Percentiles rank a stretch among this genome's conserved stretches.
Evolutionary conservation across 345 rosid species (phyloP).

Genomic region (Pugionium dolabratum): DNA sequence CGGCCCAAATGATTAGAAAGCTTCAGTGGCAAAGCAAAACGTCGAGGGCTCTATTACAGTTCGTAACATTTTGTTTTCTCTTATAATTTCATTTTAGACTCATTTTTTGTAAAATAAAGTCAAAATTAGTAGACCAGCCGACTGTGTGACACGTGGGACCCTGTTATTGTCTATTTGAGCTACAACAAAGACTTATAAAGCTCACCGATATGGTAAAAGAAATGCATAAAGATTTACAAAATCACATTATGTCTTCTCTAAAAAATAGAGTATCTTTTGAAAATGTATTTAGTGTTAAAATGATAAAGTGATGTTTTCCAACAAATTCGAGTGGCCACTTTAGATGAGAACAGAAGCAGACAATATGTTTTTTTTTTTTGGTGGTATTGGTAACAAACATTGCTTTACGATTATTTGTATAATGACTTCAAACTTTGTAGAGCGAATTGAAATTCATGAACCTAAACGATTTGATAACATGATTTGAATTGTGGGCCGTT

Average conservation of each 20-base stretch:
- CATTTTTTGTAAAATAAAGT: no score
- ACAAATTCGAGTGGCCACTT: conserved; percentile 36
- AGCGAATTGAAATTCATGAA: conserved; percentile 36
- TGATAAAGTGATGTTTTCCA: conserved; percentile 25
- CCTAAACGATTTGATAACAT: conserved; percentile 46
- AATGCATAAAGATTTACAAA: conserved; percentile 12
- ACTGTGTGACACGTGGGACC: background rate
- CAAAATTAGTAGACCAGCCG: no score
- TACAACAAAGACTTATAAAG: conserved; percentile 1
- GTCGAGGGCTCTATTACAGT: no score
- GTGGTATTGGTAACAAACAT: conserved; percentile 29
- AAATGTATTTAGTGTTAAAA: background rate
- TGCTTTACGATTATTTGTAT: conserved; percentile 26
- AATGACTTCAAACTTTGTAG: background rate
- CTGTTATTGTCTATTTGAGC: background rate
- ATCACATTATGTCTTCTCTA: background rate
- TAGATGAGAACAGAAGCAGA: conserved; percentile 33
- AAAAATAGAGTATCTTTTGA: background rate
- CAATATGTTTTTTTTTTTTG: background rate
- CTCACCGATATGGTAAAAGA: conserved; percentile 1
- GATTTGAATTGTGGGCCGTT: conserved; percentile 69
- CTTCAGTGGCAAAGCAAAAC: no score
- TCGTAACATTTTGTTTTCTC: no score
- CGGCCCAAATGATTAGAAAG: no score
- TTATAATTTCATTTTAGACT: no score